phyloP scores from a whole-genome alignment of 2,329 filamentous ascomycete species.

The Cercospora sp. region DNA sequence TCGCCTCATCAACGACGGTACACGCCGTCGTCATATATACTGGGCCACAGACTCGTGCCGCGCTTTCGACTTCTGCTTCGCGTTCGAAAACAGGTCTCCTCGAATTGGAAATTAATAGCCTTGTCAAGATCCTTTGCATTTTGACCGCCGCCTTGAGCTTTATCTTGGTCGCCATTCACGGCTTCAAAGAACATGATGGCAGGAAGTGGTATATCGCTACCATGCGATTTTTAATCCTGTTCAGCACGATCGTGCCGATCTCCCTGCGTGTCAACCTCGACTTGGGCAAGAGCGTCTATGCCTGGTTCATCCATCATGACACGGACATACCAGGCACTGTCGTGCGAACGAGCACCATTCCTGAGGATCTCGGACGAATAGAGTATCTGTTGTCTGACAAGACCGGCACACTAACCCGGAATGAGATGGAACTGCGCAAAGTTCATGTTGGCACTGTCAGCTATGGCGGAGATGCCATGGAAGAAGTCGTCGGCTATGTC shows the following conservation, averaged over 20 bases:
- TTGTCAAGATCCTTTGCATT: conserved; percentile 93
- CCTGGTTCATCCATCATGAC: conserved; percentile 91
- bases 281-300: conserved; percentile 95
- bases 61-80: conserved; percentile 86
- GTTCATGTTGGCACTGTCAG: conserved; percentile 97
- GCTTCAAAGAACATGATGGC: conserved; percentile 66
- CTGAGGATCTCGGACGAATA: conserved; percentile 90
- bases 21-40: conserved; percentile 92
- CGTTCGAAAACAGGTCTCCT: conserved; percentile 91
- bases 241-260: conserved; percentile 99
- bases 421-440: conserved; percentile 84
- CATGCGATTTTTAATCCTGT: conserved; percentile 95
- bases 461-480: conserved; percentile 98
- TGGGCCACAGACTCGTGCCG: conserved; percentile 88
- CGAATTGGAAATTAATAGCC: conserved; percentile 93
- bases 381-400: conserved; percentile 97
- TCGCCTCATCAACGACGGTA: conserved; percentile 87
- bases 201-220: conserved; percentile 89
- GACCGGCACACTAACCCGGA: conserved; percentile 95
- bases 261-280: conserved; percentile 94
- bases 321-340: conserved; percentile 87
- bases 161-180: conserved; percentile 82
- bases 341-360: conserved; percentile 94
- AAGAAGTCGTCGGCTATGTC: conserved; percentile 86
- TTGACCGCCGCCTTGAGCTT: conserved; percentile 84